Base-by-base conservation (phyloP, 2,329 filamentous ascomycete genomes). In the Stachybotrys chlorohalonatus region DNA sequence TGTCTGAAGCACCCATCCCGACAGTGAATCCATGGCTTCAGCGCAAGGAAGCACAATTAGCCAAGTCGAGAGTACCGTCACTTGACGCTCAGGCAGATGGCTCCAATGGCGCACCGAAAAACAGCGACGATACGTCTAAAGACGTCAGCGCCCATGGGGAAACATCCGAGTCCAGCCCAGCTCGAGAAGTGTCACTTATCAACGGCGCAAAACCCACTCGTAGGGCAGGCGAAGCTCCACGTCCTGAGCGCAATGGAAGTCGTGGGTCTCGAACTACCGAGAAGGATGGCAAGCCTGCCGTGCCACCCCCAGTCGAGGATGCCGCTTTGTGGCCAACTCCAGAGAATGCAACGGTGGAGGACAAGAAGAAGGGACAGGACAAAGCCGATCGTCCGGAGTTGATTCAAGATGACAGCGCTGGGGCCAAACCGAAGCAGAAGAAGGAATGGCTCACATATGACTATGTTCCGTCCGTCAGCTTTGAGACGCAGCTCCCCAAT, bases 251-350 rank as follows among this genome's bases (percentile, higher is more conserved):
- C 54, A 75, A 75, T 54, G 73, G 75, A 49, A 75, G 76, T 56
- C 74, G 80, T 50, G 79, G 78, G 8, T 71, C 70, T 54, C 74
- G 78, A 56, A 59, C 64, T 16, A 63, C 66, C 3, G 78, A 80
- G 17, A 60, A 58, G 50, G 63, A 70, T 48, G 56, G 52, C 56
- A 71, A 68, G 58, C 53, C 63, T 13, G 72, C 70, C 30, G 58
- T 71, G 2, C 66, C 75, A 5, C 89, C 89, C 31, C 79, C 89
- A 2, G 86, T 90, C 50, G 84, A 82, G 56, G 92, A 97, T 69
- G 80, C 89, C 52, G 76, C 83, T 53, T 85, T 85, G 17, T 99
- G 94, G 94, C 94, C 94, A 15, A 97, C 93, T 3, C 91, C 91
- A 0, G 90, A 96, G 62, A 83, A 86, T 53, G 84, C 86, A 52